Evolutionary conservation across 192 early-diverging fungal species (phyloP), one percentile per base, ranked within the genome.

Genomic region (Haplosporangium gracile): DNA sequence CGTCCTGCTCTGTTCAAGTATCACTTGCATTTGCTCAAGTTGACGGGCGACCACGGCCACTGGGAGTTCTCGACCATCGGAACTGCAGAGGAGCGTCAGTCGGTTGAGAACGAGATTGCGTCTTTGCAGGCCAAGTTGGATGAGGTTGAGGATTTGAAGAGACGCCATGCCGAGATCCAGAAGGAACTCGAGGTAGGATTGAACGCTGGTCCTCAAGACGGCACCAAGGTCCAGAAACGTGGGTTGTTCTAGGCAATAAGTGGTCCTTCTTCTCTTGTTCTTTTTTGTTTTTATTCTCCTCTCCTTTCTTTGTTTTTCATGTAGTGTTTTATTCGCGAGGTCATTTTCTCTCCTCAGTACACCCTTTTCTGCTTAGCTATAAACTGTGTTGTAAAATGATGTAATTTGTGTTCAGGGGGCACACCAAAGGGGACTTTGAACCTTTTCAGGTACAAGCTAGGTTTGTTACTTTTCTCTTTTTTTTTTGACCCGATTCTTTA

Each of bases 1-100:
- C 95, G 99, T 29, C 96, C 97, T 77, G 94, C 96, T 40, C 88
- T 99, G 71, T 98, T 96, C 94, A 95, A 97, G 88, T 98, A 99
- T 89, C 99, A 99, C 90, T 95, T 95, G 82, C 96, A 95, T 84
- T 93, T 99, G 47, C 85, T 99, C 83, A 92, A 95, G 87, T 94
- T 97, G 74, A 97, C 96, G 74, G 98, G 98, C 10, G 94, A 97
- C 82, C 94, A 98, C n/a, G 98, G 97, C 6, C 94, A 97, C 83
- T 92, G 90, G 89, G 89, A 91, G 91, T 95, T 81, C 95, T 96
- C 89, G 88, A 94, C 79, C 77, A 95, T 91, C 85, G 98, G 88
- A 89, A 98, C 91, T 22, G 93, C 93, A 18, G 94, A 97, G 86
- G 92, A 97, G 82, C 91, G 95, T 39, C 91, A 98, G 55, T 95